phyloP scores from a whole-genome alignment of 805 yeast species.

The Suhomyces sp. region DNA sequence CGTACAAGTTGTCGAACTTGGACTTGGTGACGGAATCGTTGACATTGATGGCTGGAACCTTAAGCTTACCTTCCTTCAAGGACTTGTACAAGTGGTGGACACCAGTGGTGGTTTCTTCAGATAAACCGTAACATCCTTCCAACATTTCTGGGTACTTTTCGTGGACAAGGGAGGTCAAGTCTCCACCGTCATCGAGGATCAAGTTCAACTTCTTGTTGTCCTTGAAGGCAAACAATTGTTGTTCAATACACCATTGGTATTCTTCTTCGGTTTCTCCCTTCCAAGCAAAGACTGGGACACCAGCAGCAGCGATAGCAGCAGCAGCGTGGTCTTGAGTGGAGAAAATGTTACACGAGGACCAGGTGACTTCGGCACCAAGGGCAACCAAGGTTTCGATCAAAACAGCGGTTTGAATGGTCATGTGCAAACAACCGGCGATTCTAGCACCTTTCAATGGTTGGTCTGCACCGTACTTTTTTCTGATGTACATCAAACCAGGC shows the following conservation, averaged over 20 bases:
- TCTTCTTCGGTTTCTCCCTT: constrained; percentile 99
- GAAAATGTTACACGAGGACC: constrained; percentile 99
- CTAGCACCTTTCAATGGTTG: constrained; percentile 99
- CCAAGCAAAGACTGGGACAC: constrained; percentile 99
- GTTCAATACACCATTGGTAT: constrained; percentile 98
- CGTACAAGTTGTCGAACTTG: constrained; percentile 98
- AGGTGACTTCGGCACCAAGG: constrained; percentile 98
- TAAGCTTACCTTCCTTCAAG: constrained; percentile 82
- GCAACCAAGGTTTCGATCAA: constrained; percentile 96
- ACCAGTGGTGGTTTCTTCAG: constrained; percentile 99
- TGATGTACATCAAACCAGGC: constrained; percentile 99
- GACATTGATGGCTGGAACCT: constrained; percentile 99
- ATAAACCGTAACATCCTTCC: constrained; percentile 89
- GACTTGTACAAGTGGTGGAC: constrained; percentile 98
- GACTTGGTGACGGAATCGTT: constrained; percentile 99
- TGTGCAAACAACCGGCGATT: constrained; percentile 98
- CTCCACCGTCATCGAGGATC: constrained; percentile 99
- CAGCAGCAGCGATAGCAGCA: constrained; percentile 99
- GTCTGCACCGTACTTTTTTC: constrained; percentile 83
- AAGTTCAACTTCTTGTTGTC: constrained; percentile 92
- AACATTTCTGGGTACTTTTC: constrained; percentile 98
- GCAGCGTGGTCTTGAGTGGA: constrained; percentile 99
- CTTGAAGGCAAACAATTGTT: constrained; percentile 97
- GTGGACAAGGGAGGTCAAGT: constrained; percentile 93
- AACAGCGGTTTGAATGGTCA: constrained; percentile 99